phyloP scores from a whole-genome alignment of 78 protist species.

The Polysphondylium violaceum region DNA sequence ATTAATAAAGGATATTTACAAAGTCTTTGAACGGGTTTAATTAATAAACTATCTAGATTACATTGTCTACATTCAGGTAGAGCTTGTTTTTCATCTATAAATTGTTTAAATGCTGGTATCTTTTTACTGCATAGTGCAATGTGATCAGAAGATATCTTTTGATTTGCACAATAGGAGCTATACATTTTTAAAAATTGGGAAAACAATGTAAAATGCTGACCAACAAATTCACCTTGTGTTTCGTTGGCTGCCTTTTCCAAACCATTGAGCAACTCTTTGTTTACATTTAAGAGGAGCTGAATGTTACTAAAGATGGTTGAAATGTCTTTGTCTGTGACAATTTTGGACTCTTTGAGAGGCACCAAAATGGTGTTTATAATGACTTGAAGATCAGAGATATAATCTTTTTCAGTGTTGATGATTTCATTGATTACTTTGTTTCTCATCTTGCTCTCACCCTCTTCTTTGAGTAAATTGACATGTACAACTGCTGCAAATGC shows the following conservation, averaged over 20 bases:
- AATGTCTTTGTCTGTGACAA: slow-evolving; percentile 43
- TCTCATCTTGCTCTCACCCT: slow-evolving; percentile 67
- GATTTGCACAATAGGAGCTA: slow-evolving; percentile 67
- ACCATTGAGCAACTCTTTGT: slow-evolving; percentile 42
- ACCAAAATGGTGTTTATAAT: slow-evolving; percentile 26
- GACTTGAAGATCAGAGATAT: slow-evolving; percentile 47
- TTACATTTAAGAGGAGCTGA: slow-evolving; percentile 50
- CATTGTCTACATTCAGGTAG: slow-evolving; percentile 52
- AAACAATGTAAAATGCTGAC: slow-evolving; percentile 35
- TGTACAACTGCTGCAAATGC: slow-evolving; percentile 74
- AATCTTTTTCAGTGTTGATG: slow-evolving; percentile 65
- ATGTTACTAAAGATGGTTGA: slow-evolving; percentile 52
- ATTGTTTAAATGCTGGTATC: slow-evolving; percentile 60
- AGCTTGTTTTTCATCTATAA: slow-evolving; percentile 60
- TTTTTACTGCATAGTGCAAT: slow-evolving; percentile 34
- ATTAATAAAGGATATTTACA: slow-evolving; percentile 78
- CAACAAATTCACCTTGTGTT: slow-evolving; percentile 13
- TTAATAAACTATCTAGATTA: slow-evolving; percentile 48
- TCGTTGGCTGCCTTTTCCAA: slow-evolving; percentile 36
- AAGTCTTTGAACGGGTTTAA: slow-evolving; percentile 78
- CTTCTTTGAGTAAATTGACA: slow-evolving; percentile 47
- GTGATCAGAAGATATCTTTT: slow-evolving; percentile 54
- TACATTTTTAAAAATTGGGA: slow-evolving; percentile 54
- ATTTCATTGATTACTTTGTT: slow-evolving; percentile 72
- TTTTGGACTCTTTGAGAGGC: slow-evolving; percentile 49